These are phyloP conservation scores for Diospyros kaki DNA, from an alignment of 148 eudicot genomes.

Conservation along the genomic window DNA sequence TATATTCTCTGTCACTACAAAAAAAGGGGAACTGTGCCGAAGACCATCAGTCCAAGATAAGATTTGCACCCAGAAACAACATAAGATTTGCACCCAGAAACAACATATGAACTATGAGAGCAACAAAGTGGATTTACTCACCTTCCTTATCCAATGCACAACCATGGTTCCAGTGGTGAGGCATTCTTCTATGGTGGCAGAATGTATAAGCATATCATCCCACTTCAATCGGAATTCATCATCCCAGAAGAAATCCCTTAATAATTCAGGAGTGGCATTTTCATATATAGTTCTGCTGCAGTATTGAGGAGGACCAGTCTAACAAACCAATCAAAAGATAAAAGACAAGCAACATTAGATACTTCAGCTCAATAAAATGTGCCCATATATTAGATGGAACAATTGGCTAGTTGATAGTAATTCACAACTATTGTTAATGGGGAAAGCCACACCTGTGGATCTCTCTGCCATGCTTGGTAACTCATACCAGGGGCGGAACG, in stretches of 20 bases:
- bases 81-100: background rate
- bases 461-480: conserved; percentile 96
- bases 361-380: background rate
- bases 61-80: background rate
- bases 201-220: conserved; percentile 55
- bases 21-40: conserved; percentile 51
- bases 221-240: conserved; percentile 55
- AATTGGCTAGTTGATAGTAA: too few species aligned
- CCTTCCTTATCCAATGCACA: conserved; percentile 66
- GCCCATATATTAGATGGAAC: background rate
- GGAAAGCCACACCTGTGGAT: conserved; percentile 50
- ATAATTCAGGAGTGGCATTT: conserved; percentile 52
- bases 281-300: conserved; percentile 50
- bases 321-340: background rate
- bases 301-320: conserved; percentile 89
- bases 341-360: conserved; percentile 11
- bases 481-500: conserved; percentile 68
- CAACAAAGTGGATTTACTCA: conserved; percentile 11
- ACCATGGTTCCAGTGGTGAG: conserved; percentile 43
- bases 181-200: conserved; percentile 44
- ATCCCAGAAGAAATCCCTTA: conserved; percentile 67
- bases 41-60: background rate
- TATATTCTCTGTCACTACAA: conserved; percentile 53
- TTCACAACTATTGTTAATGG: background rate
- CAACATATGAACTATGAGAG: background rate